phyloP scores from a whole-genome alignment of 2,329 filamentous ascomycete genomes.

The Pseudocercospora fijiensis region DNA sequence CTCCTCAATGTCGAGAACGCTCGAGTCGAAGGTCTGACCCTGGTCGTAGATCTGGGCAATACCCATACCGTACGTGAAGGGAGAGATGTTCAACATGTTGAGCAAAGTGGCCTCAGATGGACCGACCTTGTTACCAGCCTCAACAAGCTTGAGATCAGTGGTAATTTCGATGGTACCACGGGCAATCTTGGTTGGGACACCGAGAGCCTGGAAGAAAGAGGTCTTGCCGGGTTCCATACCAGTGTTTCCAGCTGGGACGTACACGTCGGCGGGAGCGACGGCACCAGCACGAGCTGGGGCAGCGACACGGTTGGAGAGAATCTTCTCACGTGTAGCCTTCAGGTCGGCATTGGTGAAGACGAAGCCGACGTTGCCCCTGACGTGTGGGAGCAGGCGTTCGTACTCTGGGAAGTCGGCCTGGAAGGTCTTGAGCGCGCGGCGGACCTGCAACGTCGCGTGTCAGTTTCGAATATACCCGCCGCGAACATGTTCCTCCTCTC shows the following conservation, averaged over 20 bases:
- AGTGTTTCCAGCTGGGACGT: constrained; percentile 95
- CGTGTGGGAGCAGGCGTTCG: constrained; percentile 92
- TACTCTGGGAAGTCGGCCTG: constrained; percentile 88
- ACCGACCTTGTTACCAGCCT: constrained; percentile 90
- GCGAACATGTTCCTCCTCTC: constrained; percentile 29
- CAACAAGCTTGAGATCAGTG: constrained; percentile 94
- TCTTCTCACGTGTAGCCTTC: constrained; percentile 89
- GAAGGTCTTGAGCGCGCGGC: constrained; percentile 96
- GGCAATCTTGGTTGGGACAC: constrained; percentile 99
- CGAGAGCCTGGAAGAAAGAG: constrained; percentile 99
- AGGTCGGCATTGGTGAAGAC: constrained; percentile 99
- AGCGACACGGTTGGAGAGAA: constrained; percentile 94
- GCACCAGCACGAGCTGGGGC: constrained; percentile 98
- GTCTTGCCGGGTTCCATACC: constrained; percentile 99
- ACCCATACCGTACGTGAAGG: constrained; percentile 99
- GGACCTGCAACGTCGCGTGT: constrained; percentile 59
- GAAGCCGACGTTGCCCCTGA: constrained; percentile 98
- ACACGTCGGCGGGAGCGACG: constrained; percentile 89
- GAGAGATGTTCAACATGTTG: constrained; percentile 99
- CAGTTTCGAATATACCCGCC: constrained; percentile 15
- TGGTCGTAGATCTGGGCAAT: constrained; percentile 96
- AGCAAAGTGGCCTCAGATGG: constrained; percentile 97
- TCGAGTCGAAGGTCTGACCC: constrained; percentile 84
- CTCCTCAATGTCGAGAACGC: constrained; percentile 90
- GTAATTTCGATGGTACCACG: constrained; percentile 99